Percentiles rank a stretch among this genome's conserved stretches.
Conservation (phyloP, 148 eudicot species). For the Polygonum maritimum region DNA sequence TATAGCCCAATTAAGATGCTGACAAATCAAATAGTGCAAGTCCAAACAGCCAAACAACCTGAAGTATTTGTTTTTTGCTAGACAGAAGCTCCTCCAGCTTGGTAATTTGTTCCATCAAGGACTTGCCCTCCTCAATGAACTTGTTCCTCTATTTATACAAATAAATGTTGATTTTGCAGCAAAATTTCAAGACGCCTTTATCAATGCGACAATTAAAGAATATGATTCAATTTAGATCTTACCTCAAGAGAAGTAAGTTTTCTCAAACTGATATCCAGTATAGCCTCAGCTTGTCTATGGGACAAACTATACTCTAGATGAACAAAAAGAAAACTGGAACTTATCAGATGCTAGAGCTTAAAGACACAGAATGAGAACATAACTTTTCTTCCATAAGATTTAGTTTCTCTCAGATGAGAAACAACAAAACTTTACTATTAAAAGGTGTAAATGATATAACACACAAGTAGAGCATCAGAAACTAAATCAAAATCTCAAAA, state of each 20-base stretch:
- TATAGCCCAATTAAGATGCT: neutral
- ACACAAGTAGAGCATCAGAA: neutral
- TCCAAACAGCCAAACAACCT: slow-evolving; percentile 36
- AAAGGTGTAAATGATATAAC: neutral
- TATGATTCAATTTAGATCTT: neutral
- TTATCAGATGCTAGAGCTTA: neutral
- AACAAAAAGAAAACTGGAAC: slow-evolving; percentile 13
- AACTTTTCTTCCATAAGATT: neutral
- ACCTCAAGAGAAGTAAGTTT: slow-evolving; percentile 89
- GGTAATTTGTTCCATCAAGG: slow-evolving; percentile 63
- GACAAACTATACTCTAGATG: slow-evolving; percentile 67
- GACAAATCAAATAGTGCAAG: neutral
- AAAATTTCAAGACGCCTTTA: neutral
- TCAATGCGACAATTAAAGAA: neutral
- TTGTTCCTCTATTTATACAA: slow-evolving; percentile 56
- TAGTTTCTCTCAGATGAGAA: neutral
- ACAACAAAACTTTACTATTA: neutral
- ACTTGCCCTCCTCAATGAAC: slow-evolving; percentile 64
- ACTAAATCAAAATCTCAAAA: neutral
- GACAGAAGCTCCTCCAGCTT: slow-evolving; percentile 71
- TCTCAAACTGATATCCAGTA: slow-evolving; percentile 85
- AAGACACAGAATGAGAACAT: neutral
- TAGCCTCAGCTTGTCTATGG: slow-evolving; percentile 94
- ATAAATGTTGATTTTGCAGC: slow-evolving; percentile 1
- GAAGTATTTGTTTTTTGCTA: slow-evolving; percentile 69